phyloP scores from a whole-genome alignment of 2,329 filamentous ascomycete species.

The Microcera coccophila region DNA sequence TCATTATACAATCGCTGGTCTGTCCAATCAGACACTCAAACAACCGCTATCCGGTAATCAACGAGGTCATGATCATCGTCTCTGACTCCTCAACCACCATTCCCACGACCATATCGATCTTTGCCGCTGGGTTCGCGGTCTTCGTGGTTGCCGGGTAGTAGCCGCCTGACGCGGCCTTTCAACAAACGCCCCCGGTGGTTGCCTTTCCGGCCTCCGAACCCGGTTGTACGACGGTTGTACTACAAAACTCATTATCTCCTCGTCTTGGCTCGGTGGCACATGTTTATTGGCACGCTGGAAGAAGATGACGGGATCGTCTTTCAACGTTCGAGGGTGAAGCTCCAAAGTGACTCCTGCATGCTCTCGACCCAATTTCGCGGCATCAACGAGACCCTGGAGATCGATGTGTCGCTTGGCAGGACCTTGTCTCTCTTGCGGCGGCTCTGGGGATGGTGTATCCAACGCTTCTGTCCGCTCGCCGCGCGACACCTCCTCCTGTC shows the following conservation, averaged over 20 bases:
- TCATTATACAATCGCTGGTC: slow-evolving; percentile 15
- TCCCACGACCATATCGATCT: slow-evolving; percentile 28
- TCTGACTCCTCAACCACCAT: slow-evolving; percentile 22
- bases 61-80: too few relatives aligned
- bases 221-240: too few relatives aligned
- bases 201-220: too few relatives aligned
- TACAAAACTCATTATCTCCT: slow-evolving; percentile 30
- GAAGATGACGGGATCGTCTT: slow-evolving; percentile 39
- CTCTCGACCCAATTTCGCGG: slow-evolving; percentile 26
- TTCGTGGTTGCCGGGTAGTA: slow-evolving; percentile 3
- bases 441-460: slow-evolving; percentile 19
- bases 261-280: slow-evolving; percentile 40
- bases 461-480: slow-evolving; percentile 22
- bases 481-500: background rate
- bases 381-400: slow-evolving; percentile 30
- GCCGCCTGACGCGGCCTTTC: slow-evolving; percentile 1
- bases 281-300: slow-evolving; percentile 24
- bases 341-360: slow-evolving; percentile 32
- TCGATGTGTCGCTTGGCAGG: slow-evolving; percentile 26
- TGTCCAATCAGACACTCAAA: background rate
- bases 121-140: slow-evolving; percentile 8
- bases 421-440: slow-evolving; percentile 14
- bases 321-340: slow-evolving; percentile 38
- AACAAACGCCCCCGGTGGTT: too few relatives aligned
- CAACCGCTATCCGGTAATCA: too few relatives aligned